Conservation (phyloP, 2,329 filamentous ascomycete genomes). For the Trichoderma gracile region DNA sequence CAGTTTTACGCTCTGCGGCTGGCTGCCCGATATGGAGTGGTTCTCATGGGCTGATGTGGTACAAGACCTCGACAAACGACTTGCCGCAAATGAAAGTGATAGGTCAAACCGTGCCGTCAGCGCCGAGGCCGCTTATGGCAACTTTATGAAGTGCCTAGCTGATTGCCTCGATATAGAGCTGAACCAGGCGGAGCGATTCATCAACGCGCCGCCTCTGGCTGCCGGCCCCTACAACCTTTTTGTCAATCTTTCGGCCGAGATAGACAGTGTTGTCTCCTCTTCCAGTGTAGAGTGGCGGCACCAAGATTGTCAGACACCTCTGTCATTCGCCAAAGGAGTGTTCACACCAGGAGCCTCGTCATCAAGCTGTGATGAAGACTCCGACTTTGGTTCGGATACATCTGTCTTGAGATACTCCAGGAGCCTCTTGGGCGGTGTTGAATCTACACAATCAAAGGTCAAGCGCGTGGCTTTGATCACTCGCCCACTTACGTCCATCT, state of each 20-base stretch:
- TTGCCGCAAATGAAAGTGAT: slow-evolving; percentile 14
- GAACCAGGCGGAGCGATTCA: slow-evolving; percentile 37
- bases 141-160: slow-evolving; percentile 38
- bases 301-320: slow-evolving; percentile 33
- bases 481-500: slow-evolving; percentile 36
- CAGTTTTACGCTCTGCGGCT: slow-evolving; percentile 48
- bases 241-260: slow-evolving; percentile 32
- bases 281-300: slow-evolving; percentile 31
- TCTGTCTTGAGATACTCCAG: not conserved
- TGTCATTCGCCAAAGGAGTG: slow-evolving; percentile 1
- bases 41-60: slow-evolving; percentile 39
- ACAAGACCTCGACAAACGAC: slow-evolving; percentile 35
- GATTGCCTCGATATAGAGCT: slow-evolving; percentile 51
- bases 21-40: slow-evolving; percentile 45
- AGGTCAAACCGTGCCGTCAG: not conserved
- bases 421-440: not conserved
- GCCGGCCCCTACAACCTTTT: slow-evolving; percentile 40
- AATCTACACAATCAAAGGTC: slow-evolving; percentile 18
- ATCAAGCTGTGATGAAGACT: slow-evolving; percentile 28
- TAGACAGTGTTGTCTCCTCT: not conserved
- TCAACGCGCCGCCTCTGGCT: slow-evolving; percentile 29
- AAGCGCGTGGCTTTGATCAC: slow-evolving; percentile 38
- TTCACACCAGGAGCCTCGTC: slow-evolving; percentile 10
- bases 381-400: not conserved
- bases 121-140: slow-evolving; percentile 24